Evolutionary conservation across 2,329 filamentous ascomycete species (phyloP).

Genomic region (Epicoccum nigrum): DNA sequence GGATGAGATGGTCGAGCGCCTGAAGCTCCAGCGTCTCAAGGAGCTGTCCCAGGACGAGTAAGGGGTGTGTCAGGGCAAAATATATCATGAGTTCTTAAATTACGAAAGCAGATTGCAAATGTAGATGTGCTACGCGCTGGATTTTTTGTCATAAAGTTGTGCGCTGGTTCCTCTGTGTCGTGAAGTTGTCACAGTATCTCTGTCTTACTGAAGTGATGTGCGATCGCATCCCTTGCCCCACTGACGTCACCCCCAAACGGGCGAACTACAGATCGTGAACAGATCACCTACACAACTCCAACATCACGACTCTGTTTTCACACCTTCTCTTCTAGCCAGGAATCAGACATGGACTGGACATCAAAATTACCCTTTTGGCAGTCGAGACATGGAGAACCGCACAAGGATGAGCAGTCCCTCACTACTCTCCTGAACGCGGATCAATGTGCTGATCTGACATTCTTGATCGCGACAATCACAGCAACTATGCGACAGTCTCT

Average conservation of each 20-base stretch:
- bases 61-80: too few species aligned
- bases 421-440: slow-evolving; percentile 54
- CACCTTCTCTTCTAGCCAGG: neutral
- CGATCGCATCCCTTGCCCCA: slow-evolving; percentile 15
- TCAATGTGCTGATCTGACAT: slow-evolving; percentile 55
- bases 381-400: slow-evolving; percentile 29
- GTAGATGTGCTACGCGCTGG: too few species aligned
- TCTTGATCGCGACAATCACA: slow-evolving; percentile 56
- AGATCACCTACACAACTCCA: neutral
- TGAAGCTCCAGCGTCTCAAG: slow-evolving; percentile 1
- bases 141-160: too few species aligned
- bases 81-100: too few species aligned
- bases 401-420: slow-evolving; percentile 46
- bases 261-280: slow-evolving; percentile 4
- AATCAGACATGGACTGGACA: slow-evolving; percentile 37
- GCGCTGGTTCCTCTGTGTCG: neutral
- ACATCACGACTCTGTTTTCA: neutral
- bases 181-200: neutral
- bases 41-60: neutral
- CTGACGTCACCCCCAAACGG: slow-evolving; percentile 13
- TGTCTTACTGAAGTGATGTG: neutral
- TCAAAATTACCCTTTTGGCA: slow-evolving; percentile 45
- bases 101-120: too few species aligned
- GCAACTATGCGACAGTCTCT: slow-evolving; percentile 55
- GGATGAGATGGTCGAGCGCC: neutral